Conservation (phyloP, 1,284 basidiomycete genomes). For the Coniophora puteana region DNA sequence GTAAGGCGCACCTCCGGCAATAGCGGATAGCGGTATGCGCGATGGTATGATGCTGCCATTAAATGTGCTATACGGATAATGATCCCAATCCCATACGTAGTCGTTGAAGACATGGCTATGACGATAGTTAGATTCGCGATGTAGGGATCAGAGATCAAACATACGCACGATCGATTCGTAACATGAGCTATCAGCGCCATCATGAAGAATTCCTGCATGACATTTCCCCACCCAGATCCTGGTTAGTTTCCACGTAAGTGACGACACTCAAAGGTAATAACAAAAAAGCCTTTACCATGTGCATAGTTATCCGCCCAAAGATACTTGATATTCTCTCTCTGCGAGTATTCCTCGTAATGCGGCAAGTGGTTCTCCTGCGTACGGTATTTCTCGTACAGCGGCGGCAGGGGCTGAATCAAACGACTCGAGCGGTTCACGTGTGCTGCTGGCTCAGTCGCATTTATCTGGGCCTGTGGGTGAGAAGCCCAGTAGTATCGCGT, state of each 20-base stretch:
- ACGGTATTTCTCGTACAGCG: slow-evolving; percentile 18
- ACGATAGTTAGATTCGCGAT: neutral
- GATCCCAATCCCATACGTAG: slow-evolving; percentile 30
- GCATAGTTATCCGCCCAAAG: slow-evolving; percentile 25
- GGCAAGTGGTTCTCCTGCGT: slow-evolving; percentile 14
- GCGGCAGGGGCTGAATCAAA: no score
- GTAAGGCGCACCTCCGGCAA: slow-evolving; percentile 23
- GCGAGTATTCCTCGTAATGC: slow-evolving; percentile 22
- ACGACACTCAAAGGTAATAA: neutral
- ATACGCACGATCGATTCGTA: slow-evolving; percentile 30
- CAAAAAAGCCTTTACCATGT: slow-evolving; percentile 17
- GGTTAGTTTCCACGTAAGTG: neutral
- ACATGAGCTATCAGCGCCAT: slow-evolving; percentile 29
- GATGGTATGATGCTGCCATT: slow-evolving; percentile 32
- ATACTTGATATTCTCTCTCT: slow-evolving; percentile 19
- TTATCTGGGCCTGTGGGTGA: no score
- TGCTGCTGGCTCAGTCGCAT: no score
- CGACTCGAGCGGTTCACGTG: no score
- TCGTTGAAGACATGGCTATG: slow-evolving; percentile 37
- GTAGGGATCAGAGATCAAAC: neutral
- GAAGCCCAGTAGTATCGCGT: no score
- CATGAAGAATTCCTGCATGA: slow-evolving; percentile 39
- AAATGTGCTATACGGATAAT: slow-evolving; percentile 25
- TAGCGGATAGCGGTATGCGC: slow-evolving; percentile 31
- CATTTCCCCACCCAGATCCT: slow-evolving; percentile 39